phyloP scores from a whole-genome alignment of 257 asterid genomes.

The Ophiorrhiza pumila region DNA sequence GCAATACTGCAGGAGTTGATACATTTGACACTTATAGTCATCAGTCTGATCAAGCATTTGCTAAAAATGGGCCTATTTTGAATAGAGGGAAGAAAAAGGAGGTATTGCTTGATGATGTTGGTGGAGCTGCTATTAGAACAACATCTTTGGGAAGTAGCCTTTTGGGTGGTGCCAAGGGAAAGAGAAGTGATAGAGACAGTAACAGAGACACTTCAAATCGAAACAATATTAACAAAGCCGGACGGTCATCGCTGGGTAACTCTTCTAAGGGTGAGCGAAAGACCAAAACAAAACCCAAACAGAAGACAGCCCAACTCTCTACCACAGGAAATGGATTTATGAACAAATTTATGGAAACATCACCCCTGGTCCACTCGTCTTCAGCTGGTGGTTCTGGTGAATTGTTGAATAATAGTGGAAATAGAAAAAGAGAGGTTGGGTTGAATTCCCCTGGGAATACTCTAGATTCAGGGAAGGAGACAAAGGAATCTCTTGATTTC shows the following conservation, averaged over 20 bases:
- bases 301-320: slow-evolving; percentile 82
- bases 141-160: slow-evolving; percentile 47
- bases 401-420: slow-evolving; percentile 31
- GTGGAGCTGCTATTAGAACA: slow-evolving; percentile 51
- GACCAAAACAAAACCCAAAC: slow-evolving; percentile 74
- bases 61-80: slow-evolving; percentile 54
- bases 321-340: slow-evolving; percentile 63
- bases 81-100: slow-evolving; percentile 88
- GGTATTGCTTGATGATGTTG: slow-evolving; percentile 72
- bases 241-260: slow-evolving; percentile 56
- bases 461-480: slow-evolving; percentile 30
- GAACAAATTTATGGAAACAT: slow-evolving; percentile 39
- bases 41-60: slow-evolving; percentile 45
- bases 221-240: slow-evolving; percentile 45
- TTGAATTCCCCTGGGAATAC: slow-evolving; percentile 42
- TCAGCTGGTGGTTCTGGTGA: slow-evolving; percentile 49
- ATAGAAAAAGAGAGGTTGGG: slow-evolving; percentile 51
- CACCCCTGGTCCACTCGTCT: slow-evolving; percentile 31
- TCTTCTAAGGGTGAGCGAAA: slow-evolving; percentile 75
- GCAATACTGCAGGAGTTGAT: slow-evolving; percentile 38
- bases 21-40: slow-evolving; percentile 36
- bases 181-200: slow-evolving; percentile 79
- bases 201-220: slow-evolving; percentile 36
- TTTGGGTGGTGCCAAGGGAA: slow-evolving; percentile 76
- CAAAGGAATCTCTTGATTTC: slow-evolving; percentile 37